phyloP scores from a whole-genome alignment of 108 stramenopile genomes.

The Pseudonitzschia multistriata region DNA sequence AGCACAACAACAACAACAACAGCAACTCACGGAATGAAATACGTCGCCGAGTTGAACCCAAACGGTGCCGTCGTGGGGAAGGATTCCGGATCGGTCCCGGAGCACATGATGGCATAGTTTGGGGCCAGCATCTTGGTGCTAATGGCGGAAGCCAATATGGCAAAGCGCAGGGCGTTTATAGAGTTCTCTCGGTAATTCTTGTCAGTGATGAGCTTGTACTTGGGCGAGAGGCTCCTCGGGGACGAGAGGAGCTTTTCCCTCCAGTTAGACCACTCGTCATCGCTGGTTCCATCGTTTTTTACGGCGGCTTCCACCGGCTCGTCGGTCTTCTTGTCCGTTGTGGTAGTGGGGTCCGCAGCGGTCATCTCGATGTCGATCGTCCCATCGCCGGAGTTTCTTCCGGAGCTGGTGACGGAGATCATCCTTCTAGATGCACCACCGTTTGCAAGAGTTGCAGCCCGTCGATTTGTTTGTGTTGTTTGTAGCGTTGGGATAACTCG shows the following conservation, averaged over 20 bases:
- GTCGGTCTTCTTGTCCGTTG: background rate
- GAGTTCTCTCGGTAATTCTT: slow-evolving; percentile 29
- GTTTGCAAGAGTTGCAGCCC: background rate
- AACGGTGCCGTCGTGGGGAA: slow-evolving; percentile 48
- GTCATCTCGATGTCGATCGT: background rate
- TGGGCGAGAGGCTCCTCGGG: background rate
- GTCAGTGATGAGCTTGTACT: slow-evolving; percentile 25
- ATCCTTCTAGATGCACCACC: background rate
- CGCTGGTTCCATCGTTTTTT: background rate
- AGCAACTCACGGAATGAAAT: slow-evolving; percentile 41
- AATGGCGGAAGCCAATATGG: slow-evolving; percentile 29
- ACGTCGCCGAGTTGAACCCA: slow-evolving; percentile 51
- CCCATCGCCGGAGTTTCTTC: background rate
- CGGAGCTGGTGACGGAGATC: background rate
- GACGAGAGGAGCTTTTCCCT: background rate
- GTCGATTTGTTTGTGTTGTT: background rate
- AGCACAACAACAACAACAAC: background rate
- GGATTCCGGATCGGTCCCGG: slow-evolving; percentile 37
- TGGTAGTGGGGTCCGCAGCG: too few species aligned
- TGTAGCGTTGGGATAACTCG: background rate
- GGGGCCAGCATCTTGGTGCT: slow-evolving; percentile 53
- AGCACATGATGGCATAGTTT: slow-evolving; percentile 49
- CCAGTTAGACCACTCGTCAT: background rate
- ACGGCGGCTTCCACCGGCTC: background rate
- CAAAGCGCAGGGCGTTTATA: slow-evolving; percentile 34